These are phyloP conservation scores for Capsicum baccatum DNA, from an alignment of 257 asterid species.

Conservation along the genomic window DNA sequence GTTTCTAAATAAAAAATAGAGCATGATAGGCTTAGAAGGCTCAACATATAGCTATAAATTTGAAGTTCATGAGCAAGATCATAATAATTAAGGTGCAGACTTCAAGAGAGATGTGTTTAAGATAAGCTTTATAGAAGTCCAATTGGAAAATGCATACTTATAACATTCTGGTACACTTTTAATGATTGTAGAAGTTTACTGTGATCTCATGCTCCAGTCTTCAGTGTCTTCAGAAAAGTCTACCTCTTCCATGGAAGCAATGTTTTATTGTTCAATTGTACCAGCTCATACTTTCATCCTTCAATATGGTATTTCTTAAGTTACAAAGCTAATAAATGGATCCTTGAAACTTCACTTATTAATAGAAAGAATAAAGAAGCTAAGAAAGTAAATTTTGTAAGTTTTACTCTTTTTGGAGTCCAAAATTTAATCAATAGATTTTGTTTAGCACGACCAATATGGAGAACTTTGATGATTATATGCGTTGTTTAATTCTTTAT, in stretches of 20 bases:
- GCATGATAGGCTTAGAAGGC: slow-evolving; percentile 22
- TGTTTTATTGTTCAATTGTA: neutral
- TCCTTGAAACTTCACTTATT: neutral
- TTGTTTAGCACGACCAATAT: slow-evolving; percentile 28
- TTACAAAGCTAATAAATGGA: slow-evolving; percentile 13
- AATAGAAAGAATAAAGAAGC: neutral
- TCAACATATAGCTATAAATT: slow-evolving; percentile 25
- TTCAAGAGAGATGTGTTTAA: neutral
- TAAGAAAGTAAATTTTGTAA: neutral
- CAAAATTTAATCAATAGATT: neutral
- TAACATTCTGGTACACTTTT: slow-evolving; percentile 97
- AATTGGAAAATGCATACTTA: slow-evolving; percentile 45
- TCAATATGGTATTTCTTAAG: neutral
- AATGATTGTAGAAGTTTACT: slow-evolving; percentile 72
- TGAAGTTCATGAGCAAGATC: slow-evolving; percentile 9
- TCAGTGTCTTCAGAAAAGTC: too few species aligned
- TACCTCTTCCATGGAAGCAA: neutral
- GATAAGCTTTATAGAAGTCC: neutral
- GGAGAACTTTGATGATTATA: too few species aligned
- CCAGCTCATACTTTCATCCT: neutral
- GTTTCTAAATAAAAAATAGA: slow-evolving; percentile 17
- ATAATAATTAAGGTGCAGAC: neutral
- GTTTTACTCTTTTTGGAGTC: neutral
- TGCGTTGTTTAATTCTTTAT: neutral
- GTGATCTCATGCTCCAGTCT: slow-evolving; percentile 86